Percentiles rank a stretch among this genome's conserved stretches.
These are phyloP conservation scores for Isabelozyma heimii DNA, from an alignment of 805 yeast genomes.

Conservation along the genomic window DNA sequence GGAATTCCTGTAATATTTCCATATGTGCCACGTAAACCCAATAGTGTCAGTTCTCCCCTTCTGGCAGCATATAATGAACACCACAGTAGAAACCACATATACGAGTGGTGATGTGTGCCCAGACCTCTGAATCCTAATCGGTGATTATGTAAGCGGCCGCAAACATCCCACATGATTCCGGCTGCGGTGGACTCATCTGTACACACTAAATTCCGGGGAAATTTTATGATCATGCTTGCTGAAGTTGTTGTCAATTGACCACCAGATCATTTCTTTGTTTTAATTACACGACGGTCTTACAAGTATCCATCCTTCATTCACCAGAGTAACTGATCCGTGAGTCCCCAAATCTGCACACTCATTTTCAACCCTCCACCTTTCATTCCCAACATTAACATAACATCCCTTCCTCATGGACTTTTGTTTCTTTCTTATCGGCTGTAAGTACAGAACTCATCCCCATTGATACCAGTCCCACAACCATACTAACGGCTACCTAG, in stretches of 20 bases:
- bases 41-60: too few species aligned
- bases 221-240: background rate
- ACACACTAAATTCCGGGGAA: background rate
- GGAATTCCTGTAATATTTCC: too few species aligned
- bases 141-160: background rate
- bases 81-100: too few species aligned
- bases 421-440: constrained; percentile 32
- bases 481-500: constrained; percentile 13
- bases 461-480: background rate
- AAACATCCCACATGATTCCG: background rate
- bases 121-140: too few species aligned
- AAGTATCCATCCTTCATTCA: background rate
- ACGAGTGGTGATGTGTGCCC: too few species aligned
- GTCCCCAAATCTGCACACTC: background rate
- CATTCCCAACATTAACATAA: background rate
- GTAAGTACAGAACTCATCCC: constrained; percentile 17
- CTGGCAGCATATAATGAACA: too few species aligned
- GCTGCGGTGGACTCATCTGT: background rate
- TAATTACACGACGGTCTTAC: background rate
- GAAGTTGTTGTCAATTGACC: background rate
- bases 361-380: background rate
- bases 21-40: too few species aligned
- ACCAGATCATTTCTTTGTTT: background rate
- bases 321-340: background rate
- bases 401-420: constrained; percentile 19